These are phyloP conservation scores for Solanum hybrid DNA, from an alignment of 305 asterid genomes.

Conservation along the genomic window DNA sequence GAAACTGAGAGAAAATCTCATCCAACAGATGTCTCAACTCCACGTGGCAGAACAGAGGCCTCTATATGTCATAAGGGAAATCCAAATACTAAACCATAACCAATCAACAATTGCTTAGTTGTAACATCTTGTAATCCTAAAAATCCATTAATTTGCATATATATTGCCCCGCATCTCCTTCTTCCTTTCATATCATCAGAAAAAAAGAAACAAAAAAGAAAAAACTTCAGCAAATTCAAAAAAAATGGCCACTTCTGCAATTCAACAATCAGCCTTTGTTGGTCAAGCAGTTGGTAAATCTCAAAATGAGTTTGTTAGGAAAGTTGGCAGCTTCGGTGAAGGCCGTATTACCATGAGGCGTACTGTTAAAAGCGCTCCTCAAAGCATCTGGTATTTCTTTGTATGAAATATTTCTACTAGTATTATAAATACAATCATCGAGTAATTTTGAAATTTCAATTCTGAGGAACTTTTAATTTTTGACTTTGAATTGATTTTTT, in stretches of 20 bases:
- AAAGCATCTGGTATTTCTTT: slow-evolving; percentile 64
- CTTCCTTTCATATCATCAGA: slow-evolving; percentile 8
- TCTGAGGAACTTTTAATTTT: no score
- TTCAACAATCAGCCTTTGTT: slow-evolving; percentile 75
- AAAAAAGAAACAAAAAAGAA: background rate
- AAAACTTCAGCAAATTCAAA: background rate
- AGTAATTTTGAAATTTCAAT: no score
- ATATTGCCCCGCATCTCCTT: background rate
- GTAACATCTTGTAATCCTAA: slow-evolving; percentile 35
- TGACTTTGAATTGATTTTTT: no score
- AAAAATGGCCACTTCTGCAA: slow-evolving; percentile 55
- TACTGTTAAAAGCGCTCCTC: slow-evolving; percentile 74
- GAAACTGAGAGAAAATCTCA: background rate
- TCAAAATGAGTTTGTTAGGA: slow-evolving; percentile 52
- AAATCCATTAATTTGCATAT: slow-evolving; percentile 11
- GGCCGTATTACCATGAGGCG: slow-evolving; percentile 90
- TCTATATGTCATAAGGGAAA: slow-evolving; percentile 25
- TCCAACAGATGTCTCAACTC: slow-evolving; percentile 3
- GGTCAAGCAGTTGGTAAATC: slow-evolving; percentile 58
- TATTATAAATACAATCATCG: no score
- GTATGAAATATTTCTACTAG: no score
- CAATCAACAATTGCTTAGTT: slow-evolving; percentile 44
- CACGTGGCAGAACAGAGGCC: slow-evolving; percentile 47
- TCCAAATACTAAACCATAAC: slow-evolving; percentile 27
- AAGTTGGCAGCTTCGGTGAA: slow-evolving; percentile 37